Evolutionary conservation across 1,284 basidiomycete genomes (phyloP).

Genomic region (Ustilago vetiveriae): DNA sequence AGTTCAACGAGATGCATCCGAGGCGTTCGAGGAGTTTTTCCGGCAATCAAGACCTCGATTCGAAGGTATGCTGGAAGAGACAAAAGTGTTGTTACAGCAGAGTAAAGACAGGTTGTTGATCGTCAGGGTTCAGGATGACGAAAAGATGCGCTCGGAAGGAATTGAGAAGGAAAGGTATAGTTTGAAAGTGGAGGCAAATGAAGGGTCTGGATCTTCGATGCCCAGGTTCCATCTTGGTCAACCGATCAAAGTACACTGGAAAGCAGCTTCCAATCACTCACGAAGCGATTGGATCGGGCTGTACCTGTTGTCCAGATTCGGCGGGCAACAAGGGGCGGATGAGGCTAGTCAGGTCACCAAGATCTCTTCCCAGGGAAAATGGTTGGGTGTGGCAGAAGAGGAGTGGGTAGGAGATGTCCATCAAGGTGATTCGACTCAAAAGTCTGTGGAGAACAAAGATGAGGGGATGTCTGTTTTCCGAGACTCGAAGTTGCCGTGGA

Average conservation of each 20-base stretch:
- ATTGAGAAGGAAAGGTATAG: conserved; percentile 52
- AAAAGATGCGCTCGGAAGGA: conserved; percentile 21
- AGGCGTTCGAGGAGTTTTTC: conserved; percentile 89
- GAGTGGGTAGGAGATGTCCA: conserved; percentile 88
- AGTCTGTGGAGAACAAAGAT: neutral
- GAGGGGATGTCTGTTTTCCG: conserved; percentile 65
- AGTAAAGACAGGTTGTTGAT: conserved; percentile 76
- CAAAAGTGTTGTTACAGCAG: conserved; percentile 88
- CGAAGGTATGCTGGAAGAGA: conserved; percentile 77
- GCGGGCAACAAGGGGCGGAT: conserved; percentile 26
- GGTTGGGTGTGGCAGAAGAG: conserved; percentile 88
- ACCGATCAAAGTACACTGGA: conserved; percentile 85
- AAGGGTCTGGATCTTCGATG: neutral
- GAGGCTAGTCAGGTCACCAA: conserved; percentile 72
- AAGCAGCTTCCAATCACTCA: conserved; percentile 85
- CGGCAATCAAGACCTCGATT: conserved; percentile 70
- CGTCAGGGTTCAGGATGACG: conserved; percentile 52
- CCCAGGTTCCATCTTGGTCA: conserved; percentile 86
- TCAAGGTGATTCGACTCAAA: conserved; percentile 5
- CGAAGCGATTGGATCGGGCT: conserved; percentile 97
- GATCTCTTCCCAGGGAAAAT: conserved; percentile 86
- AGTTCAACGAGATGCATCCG: conserved; percentile 89
- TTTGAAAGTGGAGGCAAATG: conserved; percentile 3
- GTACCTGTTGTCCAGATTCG: conserved; percentile 70
- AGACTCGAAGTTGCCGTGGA: conserved; percentile 77